phyloP scores from a whole-genome alignment of 129 eudicot species.

The Artemisia annua region DNA sequence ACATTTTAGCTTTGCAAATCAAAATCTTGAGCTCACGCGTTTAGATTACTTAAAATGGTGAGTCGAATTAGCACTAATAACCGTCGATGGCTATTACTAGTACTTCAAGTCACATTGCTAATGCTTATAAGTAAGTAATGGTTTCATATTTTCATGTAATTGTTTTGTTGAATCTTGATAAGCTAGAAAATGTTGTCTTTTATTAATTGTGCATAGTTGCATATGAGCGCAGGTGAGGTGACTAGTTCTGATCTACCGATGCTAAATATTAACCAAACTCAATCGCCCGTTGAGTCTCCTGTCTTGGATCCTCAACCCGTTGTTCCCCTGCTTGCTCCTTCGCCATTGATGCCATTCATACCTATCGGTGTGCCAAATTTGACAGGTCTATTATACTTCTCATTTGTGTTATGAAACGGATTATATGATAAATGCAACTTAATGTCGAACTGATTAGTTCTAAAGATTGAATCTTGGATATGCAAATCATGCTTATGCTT shows the following conservation, averaged over 20 bases:
- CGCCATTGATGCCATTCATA: constrained; percentile 59
- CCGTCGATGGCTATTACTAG: not conserved
- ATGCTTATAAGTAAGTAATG: constrained; percentile 25
- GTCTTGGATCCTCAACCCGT: constrained; percentile 39
- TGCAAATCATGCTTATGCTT: no score
- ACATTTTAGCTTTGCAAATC: not conserved
- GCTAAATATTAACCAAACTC: constrained; percentile 13
- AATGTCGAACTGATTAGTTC: no score
- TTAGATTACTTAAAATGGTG: not conserved
- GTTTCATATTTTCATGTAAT: not conserved
- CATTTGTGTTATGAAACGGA: not conserved
- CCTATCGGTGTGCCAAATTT: constrained; percentile 40
- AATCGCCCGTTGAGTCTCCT: constrained; percentile 33
- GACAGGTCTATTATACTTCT: constrained; percentile 39
- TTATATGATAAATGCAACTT: not conserved
- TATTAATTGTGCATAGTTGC: not conserved
- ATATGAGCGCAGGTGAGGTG: constrained; percentile 25
- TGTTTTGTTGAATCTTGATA: not conserved
- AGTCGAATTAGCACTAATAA: not conserved
- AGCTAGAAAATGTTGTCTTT: no score
- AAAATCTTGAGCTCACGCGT: not conserved
- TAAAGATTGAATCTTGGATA: no score
- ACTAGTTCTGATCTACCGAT: constrained; percentile 8
- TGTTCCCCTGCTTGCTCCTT: constrained; percentile 53
- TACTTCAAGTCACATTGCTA: constrained; percentile 14